Evolutionary conservation across 1,139 yeast species (phyloP).

Genomic region (Debaryomycetaceae sp.): DNA sequence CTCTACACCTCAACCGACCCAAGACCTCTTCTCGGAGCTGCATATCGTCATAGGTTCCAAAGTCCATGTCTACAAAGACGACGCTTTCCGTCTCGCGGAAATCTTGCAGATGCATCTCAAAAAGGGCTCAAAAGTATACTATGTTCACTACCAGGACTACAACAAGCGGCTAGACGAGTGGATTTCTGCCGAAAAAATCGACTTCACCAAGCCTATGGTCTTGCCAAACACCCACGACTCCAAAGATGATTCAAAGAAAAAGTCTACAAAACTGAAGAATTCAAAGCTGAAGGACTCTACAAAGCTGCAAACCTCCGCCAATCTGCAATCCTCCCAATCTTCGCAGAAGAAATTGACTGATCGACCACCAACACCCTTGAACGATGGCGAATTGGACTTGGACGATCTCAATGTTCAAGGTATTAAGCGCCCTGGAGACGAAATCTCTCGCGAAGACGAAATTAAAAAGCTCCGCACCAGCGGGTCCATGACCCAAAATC

Average conservation of each 20-base stretch:
- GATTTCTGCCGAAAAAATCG: conserved; percentile 65
- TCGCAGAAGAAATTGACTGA: conserved; percentile 1
- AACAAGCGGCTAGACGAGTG: conserved; percentile 90
- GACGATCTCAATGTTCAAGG: conserved; percentile 85
- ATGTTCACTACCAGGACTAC: conserved; percentile 90
- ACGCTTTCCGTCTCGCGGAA: conserved; percentile 72
- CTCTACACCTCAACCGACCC: too few species aligned
- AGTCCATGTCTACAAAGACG: conserved; percentile 72
- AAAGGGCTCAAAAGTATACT: conserved; percentile 70
- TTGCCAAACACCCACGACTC: conserved; percentile 60
- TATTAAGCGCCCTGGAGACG: conserved; percentile 52
- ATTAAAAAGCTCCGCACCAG: conserved; percentile 83
- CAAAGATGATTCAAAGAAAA: conserved; percentile 18
- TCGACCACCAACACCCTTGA: conserved; percentile 8
- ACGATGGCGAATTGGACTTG: conserved; percentile 71
- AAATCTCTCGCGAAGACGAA: conserved; percentile 78
- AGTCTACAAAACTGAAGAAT: conserved; percentile 8
- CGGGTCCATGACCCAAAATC: conserved; percentile 92
- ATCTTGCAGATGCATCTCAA: conserved; percentile 66
- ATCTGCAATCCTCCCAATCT: conserved; percentile 4
- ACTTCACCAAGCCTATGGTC: conserved; percentile 54
- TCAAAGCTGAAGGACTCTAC: conserved; percentile 5
- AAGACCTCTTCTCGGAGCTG: conserved; percentile 24
- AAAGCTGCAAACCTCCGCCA: conserved; percentile 3
- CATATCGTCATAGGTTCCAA: conserved; percentile 67